Base-by-base conservation (phyloP, 2,329 filamentous ascomycete species). In the Zopfia rhizophila region DNA sequence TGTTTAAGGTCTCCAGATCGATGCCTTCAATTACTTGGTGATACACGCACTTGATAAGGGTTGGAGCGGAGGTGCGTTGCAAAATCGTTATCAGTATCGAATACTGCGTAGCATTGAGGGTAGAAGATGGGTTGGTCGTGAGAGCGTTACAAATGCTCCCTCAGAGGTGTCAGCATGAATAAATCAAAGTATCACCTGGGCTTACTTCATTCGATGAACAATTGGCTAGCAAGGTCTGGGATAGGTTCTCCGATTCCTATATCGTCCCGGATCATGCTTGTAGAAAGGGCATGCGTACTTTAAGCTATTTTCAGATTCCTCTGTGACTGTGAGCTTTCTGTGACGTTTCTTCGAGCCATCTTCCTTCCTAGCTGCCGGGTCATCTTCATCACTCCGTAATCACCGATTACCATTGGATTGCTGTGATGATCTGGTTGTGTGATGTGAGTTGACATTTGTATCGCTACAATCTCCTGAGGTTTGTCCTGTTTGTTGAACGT, bases 261-360 rank as follows among this genome's bases (percentile, higher is more conserved):
- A 74, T 14, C 64, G 65, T 6, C 61, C 54, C 0, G 69, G 69
- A 37, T 74, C 70, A 33, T 72, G 67, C 48, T 75, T 75, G 57
- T 65, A 74, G 41, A 69, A 76, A 0, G 74, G 74, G 39, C 73
- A 76, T 3, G 72, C 72, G 23, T 73, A 65, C 58, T 56, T 48
- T 3, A 55, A 53, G 3, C 59, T 59, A 5, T 32, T 42, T 16
- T 65, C 63, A 1, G 64, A 66, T 32, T 60, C 60, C 16, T 62
- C 58, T 4, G 56, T 56, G 2, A 56, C 60, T 4, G 50, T 46
- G n/a, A 58, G 40, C 7, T 63, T 65, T 36, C 57, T 58, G 3
- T 63, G 53, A 5, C 63, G 56, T 18, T 68, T 67, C 30, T 54
- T 62, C 12, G 58, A 22, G 7, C 51, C 56, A 16, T 63, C 54